Conservation (phyloP, 2,329 filamentous ascomycete genomes). For the Aaosphaeria arxii region DNA sequence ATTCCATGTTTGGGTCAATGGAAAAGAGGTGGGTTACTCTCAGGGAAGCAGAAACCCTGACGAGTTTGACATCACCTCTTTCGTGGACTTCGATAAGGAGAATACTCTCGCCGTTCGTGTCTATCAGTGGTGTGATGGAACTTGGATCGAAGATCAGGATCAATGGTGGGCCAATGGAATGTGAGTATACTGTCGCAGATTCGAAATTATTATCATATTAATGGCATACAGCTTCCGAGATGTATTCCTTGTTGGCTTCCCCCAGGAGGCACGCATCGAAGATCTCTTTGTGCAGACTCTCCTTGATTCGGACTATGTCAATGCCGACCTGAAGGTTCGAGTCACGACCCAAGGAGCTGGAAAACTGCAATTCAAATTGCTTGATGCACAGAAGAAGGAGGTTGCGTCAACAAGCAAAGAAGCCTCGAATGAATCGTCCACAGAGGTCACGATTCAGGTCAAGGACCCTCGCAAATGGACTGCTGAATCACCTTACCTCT, state of each 20-base stretch:
- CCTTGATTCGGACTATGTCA: slow-evolving; percentile 51
- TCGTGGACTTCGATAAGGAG: slow-evolving; percentile 43
- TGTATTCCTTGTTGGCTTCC: slow-evolving; percentile 60
- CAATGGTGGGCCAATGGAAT: slow-evolving; percentile 65
- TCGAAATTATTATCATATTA: slow-evolving; percentile 12
- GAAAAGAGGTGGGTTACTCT: slow-evolving; percentile 61
- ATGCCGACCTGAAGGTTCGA: slow-evolving; percentile 51
- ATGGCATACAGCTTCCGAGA: slow-evolving; percentile 59
- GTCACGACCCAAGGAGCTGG: slow-evolving; percentile 42
- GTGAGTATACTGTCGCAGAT: slow-evolving; percentile 12
- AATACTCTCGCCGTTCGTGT: slow-evolving; percentile 64
- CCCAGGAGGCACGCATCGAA: slow-evolving; percentile 50
- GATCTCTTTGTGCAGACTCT: slow-evolving; percentile 57
- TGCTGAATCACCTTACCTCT: slow-evolving; percentile 63
- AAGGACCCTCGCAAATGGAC: slow-evolving; percentile 63
- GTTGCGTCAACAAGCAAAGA: slow-evolving; percentile 2
- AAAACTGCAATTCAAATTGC: slow-evolving; percentile 44
- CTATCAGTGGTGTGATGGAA: slow-evolving; percentile 68
- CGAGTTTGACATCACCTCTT: slow-evolving; percentile 64
- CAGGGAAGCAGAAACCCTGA: slow-evolving; percentile 67
- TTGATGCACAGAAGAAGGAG: slow-evolving; percentile 38
- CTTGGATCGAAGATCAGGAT: slow-evolving; percentile 68
- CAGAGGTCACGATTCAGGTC: slow-evolving; percentile 44
- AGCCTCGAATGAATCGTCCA: slow-evolving; percentile 12
- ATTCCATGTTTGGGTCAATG: slow-evolving; percentile 69